Evolutionary conservation across 2,329 filamentous ascomycete genomes (phyloP).

Genomic region (Davidsoniella neocaledoniae): DNA sequence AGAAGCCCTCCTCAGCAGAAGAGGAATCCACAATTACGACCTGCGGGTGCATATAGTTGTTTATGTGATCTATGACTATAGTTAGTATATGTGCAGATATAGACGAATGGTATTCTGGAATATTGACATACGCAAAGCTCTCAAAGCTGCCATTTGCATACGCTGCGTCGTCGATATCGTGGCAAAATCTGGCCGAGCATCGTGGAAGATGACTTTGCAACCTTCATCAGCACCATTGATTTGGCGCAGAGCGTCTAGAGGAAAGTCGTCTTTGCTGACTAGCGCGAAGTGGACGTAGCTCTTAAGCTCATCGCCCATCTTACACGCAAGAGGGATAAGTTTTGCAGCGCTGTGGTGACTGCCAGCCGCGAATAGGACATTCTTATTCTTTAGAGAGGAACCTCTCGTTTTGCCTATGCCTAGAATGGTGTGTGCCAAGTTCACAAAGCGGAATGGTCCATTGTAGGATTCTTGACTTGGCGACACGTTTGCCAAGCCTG

Average conservation of each 20-base stretch:
- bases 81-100: conserved; percentile 3
- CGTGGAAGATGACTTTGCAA: conserved; percentile 50
- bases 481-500: too few species aligned
- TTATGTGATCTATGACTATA: conserved; percentile 40
- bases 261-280: conserved; percentile 55
- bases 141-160: conserved; percentile 45
- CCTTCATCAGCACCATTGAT: conserved; percentile 62
- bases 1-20: conserved; percentile 48
- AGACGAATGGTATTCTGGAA: neutral
- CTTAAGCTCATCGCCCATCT: conserved; percentile 54
- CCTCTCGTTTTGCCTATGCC: conserved; percentile 38
- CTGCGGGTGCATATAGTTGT: conserved; percentile 60
- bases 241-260: conserved; percentile 49
- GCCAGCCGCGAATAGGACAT: conserved; percentile 65
- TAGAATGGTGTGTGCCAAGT: conserved; percentile 47
- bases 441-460: conserved; percentile 52
- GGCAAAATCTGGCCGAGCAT: conserved; percentile 64
- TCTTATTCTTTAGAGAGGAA: conserved; percentile 37
- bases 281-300: conserved; percentile 72
- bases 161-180: conserved; percentile 51
- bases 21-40: conserved; percentile 57
- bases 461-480: conserved; percentile 31
- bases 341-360: conserved; percentile 55
- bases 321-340: conserved; percentile 68
- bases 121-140: conserved; percentile 40